A percentile compares a stretch with the other conserved stretches of the same genome.
These are phyloP conservation scores for Podospora pseudoanserina DNA, from an alignment of 495 filamentous ascomycete species.

Conservation along the genomic window DNA sequence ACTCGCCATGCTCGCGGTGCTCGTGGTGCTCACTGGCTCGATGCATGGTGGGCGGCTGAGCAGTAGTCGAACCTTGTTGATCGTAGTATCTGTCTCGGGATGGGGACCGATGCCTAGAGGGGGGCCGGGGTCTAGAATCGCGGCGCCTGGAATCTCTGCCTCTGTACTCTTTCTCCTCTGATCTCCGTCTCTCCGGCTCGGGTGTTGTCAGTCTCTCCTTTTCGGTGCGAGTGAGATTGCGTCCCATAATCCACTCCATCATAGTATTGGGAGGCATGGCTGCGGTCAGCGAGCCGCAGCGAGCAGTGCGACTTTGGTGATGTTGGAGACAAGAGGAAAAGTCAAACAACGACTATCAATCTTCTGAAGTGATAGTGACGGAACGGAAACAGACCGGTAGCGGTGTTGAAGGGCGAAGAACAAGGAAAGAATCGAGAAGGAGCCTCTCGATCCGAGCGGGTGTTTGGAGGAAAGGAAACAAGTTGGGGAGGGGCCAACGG, in stretches of 20 bases:
- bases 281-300: not conserved
- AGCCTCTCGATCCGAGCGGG: not conserved
- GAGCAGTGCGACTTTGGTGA: not conserved
- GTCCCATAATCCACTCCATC: constrained; percentile 2
- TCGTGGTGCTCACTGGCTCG: not conserved
- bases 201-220: not conserved
- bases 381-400: not conserved
- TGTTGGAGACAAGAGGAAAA: not conserved
- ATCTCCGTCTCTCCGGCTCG: not conserved
- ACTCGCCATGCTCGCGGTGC: not conserved
- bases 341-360: not conserved
- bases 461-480: not conserved
- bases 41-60: not conserved
- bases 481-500: not conserved
- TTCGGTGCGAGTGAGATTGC: not conserved
- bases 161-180: not conserved
- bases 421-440: not conserved
- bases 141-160: not conserved
- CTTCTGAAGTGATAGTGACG: not conserved
- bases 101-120: not conserved
- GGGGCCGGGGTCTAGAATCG: not conserved
- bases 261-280: not conserved
- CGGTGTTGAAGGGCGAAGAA: not conserved
- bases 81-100: not conserved
- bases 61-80: no score